phyloP scores from a whole-genome alignment of 2,329 filamentous ascomycete genomes.

The Ophiosphaerella narmari region DNA sequence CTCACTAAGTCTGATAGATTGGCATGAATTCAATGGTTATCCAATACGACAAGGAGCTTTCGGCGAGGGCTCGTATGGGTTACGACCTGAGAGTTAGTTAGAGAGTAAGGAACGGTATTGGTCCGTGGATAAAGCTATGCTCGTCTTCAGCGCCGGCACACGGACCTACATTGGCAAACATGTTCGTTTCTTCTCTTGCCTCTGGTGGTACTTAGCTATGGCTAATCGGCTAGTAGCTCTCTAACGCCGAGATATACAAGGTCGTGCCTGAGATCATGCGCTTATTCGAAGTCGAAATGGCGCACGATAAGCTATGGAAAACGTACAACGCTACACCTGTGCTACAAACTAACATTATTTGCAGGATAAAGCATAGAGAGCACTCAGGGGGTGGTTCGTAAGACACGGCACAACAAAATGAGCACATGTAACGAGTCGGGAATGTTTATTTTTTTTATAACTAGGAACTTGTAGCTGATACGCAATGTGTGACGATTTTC shows the following conservation, averaged over 20 bases:
- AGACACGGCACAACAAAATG: background rate
- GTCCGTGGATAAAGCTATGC: slow-evolving; percentile 31
- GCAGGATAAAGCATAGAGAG: background rate
- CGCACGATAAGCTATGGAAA: slow-evolving; percentile 26
- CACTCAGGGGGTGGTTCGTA: background rate
- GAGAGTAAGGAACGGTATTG: slow-evolving; percentile 22
- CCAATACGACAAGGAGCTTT: slow-evolving; percentile 49
- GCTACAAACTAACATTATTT: background rate
- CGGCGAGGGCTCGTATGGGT: slow-evolving; percentile 45
- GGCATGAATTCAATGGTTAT: slow-evolving; percentile 40
- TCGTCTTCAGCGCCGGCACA: slow-evolving; percentile 45
- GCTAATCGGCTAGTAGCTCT: slow-evolving; percentile 5
- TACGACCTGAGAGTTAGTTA: slow-evolving; percentile 54
- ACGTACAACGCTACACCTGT: slow-evolving; percentile 10
- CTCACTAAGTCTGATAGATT: no score
- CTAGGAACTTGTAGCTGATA: background rate
- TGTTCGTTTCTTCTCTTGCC: no score
- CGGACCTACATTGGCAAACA: slow-evolving; percentile 30
- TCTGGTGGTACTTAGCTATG: no score
- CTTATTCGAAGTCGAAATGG: slow-evolving; percentile 20
- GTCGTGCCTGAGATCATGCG: slow-evolving; percentile 15
- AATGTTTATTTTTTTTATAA: no score
- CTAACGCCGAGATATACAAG: slow-evolving; percentile 10
- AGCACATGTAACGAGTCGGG: no score
- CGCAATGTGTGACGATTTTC: slow-evolving; percentile 8